Conservation (phyloP, 2,329 filamentous ascomycete genomes). For the Penicillium polonicum region DNA sequence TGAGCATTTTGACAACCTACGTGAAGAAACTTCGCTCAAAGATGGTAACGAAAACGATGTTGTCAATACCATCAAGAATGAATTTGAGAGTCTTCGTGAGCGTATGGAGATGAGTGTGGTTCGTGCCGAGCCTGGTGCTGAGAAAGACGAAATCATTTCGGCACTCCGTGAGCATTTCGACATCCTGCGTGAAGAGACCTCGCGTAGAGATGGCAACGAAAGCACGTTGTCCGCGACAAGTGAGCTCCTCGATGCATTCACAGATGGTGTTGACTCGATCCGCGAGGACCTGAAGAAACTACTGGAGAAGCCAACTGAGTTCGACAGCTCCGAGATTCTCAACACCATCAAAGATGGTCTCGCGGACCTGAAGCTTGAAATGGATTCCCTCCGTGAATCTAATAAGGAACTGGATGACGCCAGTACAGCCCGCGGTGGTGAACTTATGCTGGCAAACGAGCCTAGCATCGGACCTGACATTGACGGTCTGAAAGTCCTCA, state of each 20-base stretch:
- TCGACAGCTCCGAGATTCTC: slow-evolving; percentile 85
- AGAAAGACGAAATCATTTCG: slow-evolving; percentile 69
- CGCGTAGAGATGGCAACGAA: slow-evolving; percentile 55
- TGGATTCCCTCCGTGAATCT: slow-evolving; percentile 70
- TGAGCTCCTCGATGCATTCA: slow-evolving; percentile 61
- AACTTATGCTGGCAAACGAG: slow-evolving; percentile 58
- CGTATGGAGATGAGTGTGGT: slow-evolving; percentile 32
- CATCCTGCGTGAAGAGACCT: slow-evolving; percentile 51
- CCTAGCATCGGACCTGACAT: slow-evolving; percentile 56
- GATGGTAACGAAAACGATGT: slow-evolving; percentile 53
- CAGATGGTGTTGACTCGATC: slow-evolving; percentile 71
- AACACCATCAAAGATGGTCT: slow-evolving; percentile 84
- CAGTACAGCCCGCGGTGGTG: slow-evolving; percentile 51
- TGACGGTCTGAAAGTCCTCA: slow-evolving; percentile 79
- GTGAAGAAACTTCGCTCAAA: slow-evolving; percentile 54
- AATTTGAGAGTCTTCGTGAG: slow-evolving; percentile 62
- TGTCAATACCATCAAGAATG: slow-evolving; percentile 54
- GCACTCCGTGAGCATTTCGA: slow-evolving; percentile 57
- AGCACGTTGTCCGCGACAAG: slow-evolving; percentile 54
- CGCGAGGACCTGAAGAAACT: slow-evolving; percentile 73
- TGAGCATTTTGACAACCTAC: slow-evolving; percentile 42
- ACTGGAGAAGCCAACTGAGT: slow-evolving; percentile 73
- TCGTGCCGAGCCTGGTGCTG: slow-evolving; percentile 42
- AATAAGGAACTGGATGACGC: slow-evolving; percentile 52
- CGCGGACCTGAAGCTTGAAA: slow-evolving; percentile 70